These are phyloP conservation scores for Brasilioporus rufonigricans DNA, from an alignment of 768 basidiomycete species.

Conservation along the genomic window DNA sequence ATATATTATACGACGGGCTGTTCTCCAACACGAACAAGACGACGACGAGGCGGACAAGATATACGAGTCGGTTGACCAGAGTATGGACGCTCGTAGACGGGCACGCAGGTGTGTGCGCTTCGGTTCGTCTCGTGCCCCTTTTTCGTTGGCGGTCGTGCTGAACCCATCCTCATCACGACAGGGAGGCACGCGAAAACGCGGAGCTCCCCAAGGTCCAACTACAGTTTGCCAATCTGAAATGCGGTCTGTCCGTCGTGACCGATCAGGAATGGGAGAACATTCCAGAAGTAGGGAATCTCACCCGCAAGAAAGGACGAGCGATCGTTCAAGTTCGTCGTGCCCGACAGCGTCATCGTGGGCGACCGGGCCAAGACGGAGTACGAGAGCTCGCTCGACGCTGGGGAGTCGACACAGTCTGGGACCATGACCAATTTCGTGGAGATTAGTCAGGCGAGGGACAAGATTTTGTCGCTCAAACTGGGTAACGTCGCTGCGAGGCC, in stretches of 20 bases:
- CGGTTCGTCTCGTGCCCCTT: constrained; percentile 42
- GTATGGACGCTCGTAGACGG: constrained; percentile 85
- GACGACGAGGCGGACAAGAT: constrained; percentile 97
- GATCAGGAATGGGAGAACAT: no score
- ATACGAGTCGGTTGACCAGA: constrained; percentile 87
- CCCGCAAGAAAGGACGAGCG: constrained; percentile 85
- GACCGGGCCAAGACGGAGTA: constrained; percentile 73
- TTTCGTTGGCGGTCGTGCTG: neutral
- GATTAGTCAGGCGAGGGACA: no score
- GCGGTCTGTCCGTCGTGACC: constrained; percentile 83
- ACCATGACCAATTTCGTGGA: constrained; percentile 89
- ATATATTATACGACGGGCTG: no score
- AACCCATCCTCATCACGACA: constrained; percentile 19
- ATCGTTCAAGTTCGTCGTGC: constrained; percentile 85
- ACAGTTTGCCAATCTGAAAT: constrained; percentile 93
- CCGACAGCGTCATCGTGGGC: constrained; percentile 90
- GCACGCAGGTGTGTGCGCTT: constrained; percentile 65
- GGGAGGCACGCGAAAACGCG: constrained; percentile 76
- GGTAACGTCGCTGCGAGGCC: constrained; percentile 37
- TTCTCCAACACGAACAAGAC: constrained; percentile 95
- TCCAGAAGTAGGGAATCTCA: constrained; percentile 95
- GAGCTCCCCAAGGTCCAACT: constrained; percentile 91
- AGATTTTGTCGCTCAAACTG: constrained; percentile 84
- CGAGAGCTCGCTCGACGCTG: constrained; percentile 72
- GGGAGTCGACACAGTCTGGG: constrained; percentile 73